A percentile compares a stretch with the other conserved stretches of the same genome.
These are phyloP conservation scores for Gossypium thurberi DNA, from an alignment of 345 rosid genomes.

Conservation along the genomic window DNA sequence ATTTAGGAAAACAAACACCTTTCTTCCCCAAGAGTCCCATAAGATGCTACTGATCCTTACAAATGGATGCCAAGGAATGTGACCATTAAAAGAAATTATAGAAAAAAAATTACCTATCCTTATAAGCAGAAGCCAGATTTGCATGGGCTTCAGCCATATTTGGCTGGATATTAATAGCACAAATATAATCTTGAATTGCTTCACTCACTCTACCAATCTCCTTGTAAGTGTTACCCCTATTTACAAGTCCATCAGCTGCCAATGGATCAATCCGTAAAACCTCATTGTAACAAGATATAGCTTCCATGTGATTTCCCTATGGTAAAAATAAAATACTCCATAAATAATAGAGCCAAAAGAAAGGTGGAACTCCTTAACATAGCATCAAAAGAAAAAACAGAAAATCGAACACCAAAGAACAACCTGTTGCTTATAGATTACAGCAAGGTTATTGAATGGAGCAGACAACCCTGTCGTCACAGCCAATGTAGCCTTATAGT, in stretches of 20 bases:
- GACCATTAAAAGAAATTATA: background rate
- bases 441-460: conserved; percentile 92
- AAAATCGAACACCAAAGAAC: conserved; percentile 6
- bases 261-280: conserved; percentile 93
- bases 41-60: background rate
- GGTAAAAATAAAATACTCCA: conserved; percentile 11
- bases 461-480: conserved; percentile 95
- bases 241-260: conserved; percentile 98
- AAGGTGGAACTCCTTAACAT: background rate
- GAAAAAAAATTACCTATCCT: conserved; percentile 67
- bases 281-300: conserved; percentile 96
- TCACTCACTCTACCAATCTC: conserved; percentile 93
- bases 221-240: conserved; percentile 94
- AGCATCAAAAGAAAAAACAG: background rate
- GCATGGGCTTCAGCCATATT: conserved; percentile 99
- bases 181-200: conserved; percentile 88
- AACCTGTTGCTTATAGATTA: conserved; percentile 98
- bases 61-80: background rate
- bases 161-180: conserved; percentile 78
- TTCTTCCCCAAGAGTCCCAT: background rate
- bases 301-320: conserved; percentile 88
- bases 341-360: background rate
- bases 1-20: background rate
- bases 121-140: conserved; percentile 98
- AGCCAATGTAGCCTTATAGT: conserved; percentile 80